These are phyloP conservation scores for Coemansia sp. DNA, from an alignment of 192 early-diverging fungal genomes.

Conservation along the genomic window DNA sequence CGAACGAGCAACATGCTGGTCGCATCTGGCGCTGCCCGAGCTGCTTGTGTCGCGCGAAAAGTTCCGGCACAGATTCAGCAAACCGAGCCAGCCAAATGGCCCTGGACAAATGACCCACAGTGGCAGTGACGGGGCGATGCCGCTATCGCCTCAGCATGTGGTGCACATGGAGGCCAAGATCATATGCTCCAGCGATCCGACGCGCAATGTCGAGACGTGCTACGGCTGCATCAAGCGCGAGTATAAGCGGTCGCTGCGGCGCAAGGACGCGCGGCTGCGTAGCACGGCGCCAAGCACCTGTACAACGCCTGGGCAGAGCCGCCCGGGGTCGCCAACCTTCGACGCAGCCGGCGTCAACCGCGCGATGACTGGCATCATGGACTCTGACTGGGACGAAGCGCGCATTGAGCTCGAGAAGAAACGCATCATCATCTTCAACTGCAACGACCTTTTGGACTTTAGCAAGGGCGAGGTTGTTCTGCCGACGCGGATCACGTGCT, in stretches of 20 bases:
- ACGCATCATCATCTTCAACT: constrained; percentile 87
- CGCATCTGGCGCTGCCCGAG: constrained; percentile 83
- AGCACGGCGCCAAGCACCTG: constrained; percentile 46
- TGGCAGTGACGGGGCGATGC: constrained; percentile 32
- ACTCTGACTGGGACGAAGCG: constrained; percentile 63
- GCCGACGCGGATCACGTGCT: constrained; percentile 93
- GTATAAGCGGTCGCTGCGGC: constrained; percentile 67
- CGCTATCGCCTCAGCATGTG: constrained; percentile 53
- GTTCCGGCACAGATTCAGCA: constrained; percentile 56
- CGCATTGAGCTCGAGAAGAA: constrained; percentile 70
- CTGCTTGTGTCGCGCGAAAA: constrained; percentile 79
- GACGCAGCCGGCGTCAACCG: constrained; percentile 40
- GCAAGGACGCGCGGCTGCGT: constrained; percentile 50
- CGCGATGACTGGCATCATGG: constrained; percentile 56
- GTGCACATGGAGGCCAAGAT: constrained; percentile 79
- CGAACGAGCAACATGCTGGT: constrained; percentile 73
- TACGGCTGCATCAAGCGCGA: constrained; percentile 82
- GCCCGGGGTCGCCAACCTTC: constrained; percentile 51
- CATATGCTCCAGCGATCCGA: constrained; percentile 79
- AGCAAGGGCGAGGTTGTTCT: constrained; percentile 83
- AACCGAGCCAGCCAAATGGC: background rate
- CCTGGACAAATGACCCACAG: constrained; percentile 15
- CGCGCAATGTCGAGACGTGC: constrained; percentile 76
- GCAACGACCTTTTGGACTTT: constrained; percentile 82
- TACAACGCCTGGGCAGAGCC: constrained; percentile 60